phyloP scores from a whole-genome alignment of 2,329 filamentous ascomycete species.

The Talaromyces islandicus region DNA sequence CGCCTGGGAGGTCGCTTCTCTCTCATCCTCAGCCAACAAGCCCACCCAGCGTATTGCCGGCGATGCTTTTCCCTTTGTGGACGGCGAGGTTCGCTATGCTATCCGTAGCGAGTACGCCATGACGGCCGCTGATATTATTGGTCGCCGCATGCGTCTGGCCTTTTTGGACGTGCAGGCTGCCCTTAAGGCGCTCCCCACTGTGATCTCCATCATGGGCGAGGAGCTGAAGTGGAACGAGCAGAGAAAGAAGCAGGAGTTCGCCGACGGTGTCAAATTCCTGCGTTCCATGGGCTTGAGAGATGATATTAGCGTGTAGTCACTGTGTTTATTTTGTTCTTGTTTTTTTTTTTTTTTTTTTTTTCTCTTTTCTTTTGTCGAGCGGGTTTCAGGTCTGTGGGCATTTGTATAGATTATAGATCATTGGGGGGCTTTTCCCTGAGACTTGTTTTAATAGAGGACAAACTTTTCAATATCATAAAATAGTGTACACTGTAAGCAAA shows the following conservation, averaged over 20 bases:
- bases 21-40: constrained; percentile 70
- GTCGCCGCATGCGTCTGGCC: constrained; percentile 73
- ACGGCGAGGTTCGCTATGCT: constrained; percentile 85
- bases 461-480: background rate
- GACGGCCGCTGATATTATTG: constrained; percentile 84
- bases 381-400: background rate
- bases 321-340: background rate
- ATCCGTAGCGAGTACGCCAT: constrained; percentile 85
- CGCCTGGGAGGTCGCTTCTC: constrained; percentile 79
- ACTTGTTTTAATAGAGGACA: background rate
- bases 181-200: constrained; percentile 72
- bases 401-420: constrained; percentile 2
- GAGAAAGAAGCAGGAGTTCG: constrained; percentile 75
- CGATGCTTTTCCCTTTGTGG: constrained; percentile 87
- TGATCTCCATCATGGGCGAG: constrained; percentile 84
- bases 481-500: background rate
- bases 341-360: too few species aligned
- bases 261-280: constrained; percentile 55
- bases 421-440: background rate
- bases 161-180: constrained; percentile 90
- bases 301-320: background rate
- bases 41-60: constrained; percentile 75
- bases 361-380: background rate
- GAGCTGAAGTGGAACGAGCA: constrained; percentile 72
- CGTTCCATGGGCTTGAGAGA: constrained; percentile 50